Evolutionary conservation across 495 filamentous ascomycete genomes (phyloP), one percentile per base, ranked within the genome.

Genomic region (Aspergillus coremiiformis): DNA sequence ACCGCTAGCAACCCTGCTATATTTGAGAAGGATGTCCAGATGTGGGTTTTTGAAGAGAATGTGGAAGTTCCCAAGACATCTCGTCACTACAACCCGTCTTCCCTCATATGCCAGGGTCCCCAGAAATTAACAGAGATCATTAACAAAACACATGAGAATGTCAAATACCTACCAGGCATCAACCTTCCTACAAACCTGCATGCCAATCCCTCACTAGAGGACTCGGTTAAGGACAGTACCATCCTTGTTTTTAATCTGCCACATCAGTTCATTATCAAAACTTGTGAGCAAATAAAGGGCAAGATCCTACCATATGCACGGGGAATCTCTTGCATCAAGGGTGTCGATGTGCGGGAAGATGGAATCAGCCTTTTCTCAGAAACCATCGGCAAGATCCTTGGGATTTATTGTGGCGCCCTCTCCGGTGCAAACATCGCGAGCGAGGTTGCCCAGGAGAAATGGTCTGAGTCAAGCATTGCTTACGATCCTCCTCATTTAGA

Each of bases 241-340:
- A 85, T 99, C 49, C 81, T 99, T 35, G 78, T 99, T 59, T 99
- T 99, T 79, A 96, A 96, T 72, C 78, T 98, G 15, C 94, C 94
- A 5, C 94, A 99, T 72, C 92, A 99, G 67, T 99, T 99, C 71
- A 96, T 99, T 63, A 79, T 80, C 66, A 83, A 82, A 54, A 88
- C 89, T 55, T 96, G 91, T 70, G 78, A 84, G 35, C 83, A 89
- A 65, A 78, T 99, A 53, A 79, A 87, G 66, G 93, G 89, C 46
- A 81, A 95, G 58, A 92, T 94, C 59, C 70, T 95, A 14, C 93
- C 93, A 0, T 96, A 85, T 57, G 92, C 94, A 15, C 83, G 94
- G 44, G 94, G 90, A 39, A 86, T 99, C 54, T 95, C 89, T 54
- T 99, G 94, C 69, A 97, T 96, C 68, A 99, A 99, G 77, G 94